Conservation (phyloP, 306 rosid species). For the Trifolium fragiferum region DNA sequence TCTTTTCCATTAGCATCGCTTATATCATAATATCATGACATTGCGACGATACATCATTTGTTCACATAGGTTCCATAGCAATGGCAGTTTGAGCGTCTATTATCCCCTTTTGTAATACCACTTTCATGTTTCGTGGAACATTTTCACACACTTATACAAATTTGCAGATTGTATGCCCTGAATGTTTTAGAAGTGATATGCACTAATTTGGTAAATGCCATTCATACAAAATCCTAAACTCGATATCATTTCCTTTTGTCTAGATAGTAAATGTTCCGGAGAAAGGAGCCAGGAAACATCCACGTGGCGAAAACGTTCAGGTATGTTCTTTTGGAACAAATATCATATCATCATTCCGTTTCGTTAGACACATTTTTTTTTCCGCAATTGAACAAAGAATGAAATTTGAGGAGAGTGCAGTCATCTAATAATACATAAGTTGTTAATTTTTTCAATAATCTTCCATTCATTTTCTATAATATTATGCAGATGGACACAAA, state of each 20-base stretch:
- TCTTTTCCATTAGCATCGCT: constrained; percentile 2
- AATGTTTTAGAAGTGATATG: neutral
- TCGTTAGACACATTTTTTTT: neutral
- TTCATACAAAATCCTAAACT: constrained; percentile 42
- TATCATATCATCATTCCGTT: constrained; percentile 10
- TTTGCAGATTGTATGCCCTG: neutral
- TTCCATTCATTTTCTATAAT: constrained; percentile 36
- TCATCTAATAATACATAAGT: neutral
- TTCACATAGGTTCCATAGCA: constrained; percentile 5
- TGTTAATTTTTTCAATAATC: constrained; percentile 22
- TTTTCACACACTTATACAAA: constrained; percentile 5
- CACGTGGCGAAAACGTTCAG: constrained; percentile 97
- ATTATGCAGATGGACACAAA: constrained; percentile 81
- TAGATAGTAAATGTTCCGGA: constrained; percentile 99
- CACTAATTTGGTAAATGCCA: neutral
- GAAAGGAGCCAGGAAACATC: constrained; percentile 95
- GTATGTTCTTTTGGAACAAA: constrained; percentile 50
- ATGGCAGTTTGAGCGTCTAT: constrained; percentile 20
- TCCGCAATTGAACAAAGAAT: too few species aligned
- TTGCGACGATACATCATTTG: neutral
- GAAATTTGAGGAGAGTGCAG: too few species aligned
- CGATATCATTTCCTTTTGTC: constrained; percentile 53
- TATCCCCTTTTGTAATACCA: neutral
- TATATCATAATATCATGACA: constrained; percentile 1
- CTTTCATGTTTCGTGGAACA: neutral